Evolutionary conservation across 2,329 filamentous ascomycete species (phyloP).

Genomic region (Botrytis elliptica): DNA sequence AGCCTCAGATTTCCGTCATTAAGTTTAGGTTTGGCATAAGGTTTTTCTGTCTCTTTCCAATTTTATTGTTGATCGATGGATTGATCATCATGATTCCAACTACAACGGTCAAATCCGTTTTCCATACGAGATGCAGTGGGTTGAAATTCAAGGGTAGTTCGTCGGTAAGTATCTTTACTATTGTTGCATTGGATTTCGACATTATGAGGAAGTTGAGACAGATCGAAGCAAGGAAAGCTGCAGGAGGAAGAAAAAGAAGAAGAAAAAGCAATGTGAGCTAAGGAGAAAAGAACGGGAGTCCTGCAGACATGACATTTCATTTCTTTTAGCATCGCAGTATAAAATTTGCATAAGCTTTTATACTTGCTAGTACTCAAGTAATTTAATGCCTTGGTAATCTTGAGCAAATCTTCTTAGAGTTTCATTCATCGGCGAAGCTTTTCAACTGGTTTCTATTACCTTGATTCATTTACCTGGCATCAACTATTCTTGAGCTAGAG

Average conservation of each 20-base stretch:
- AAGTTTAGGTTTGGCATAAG: background rate
- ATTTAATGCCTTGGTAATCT: background rate
- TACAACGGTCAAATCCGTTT: background rate
- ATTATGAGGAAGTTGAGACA: background rate
- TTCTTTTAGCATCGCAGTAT: background rate
- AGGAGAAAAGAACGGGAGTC: background rate
- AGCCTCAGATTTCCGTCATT: background rate
- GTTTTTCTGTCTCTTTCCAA: background rate
- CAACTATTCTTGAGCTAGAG: background rate
- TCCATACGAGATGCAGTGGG: slow-evolving; percentile 12
- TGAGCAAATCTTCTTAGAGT: slow-evolving; percentile 1
- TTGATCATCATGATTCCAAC: background rate
- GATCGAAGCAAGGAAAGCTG: background rate
- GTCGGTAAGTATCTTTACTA: background rate
- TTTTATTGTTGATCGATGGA: slow-evolving; percentile 5
- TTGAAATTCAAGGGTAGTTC: background rate
- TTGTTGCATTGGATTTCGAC: background rate
- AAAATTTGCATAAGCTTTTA: slow-evolving; percentile 5
- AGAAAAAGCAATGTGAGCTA: background rate
- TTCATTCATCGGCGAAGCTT: background rate
- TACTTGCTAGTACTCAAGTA: background rate
- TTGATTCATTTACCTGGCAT: background rate
- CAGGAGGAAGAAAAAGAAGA: background rate
- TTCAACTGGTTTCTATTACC: background rate
- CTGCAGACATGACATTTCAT: background rate